Conservation (phyloP, 768 basidiomycete species). For the Xerocomellus chrysenteron region DNA sequence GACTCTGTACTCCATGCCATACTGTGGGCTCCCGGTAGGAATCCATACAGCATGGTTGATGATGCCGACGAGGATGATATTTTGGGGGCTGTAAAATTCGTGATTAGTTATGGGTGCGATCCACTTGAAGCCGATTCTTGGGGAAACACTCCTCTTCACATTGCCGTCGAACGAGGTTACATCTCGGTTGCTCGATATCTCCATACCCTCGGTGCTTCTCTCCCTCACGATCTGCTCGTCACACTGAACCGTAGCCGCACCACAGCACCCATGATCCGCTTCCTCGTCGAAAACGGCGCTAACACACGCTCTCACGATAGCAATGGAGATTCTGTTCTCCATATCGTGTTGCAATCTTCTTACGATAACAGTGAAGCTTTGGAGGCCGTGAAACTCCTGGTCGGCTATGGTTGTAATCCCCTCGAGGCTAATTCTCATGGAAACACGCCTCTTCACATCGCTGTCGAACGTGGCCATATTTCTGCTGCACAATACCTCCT, state of each 20-base stretch:
- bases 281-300: neutral
- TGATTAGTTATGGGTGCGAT: neutral
- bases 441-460: neutral
- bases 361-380: too few relatives aligned
- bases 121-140: neutral
- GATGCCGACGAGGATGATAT: too few relatives aligned
- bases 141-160: neutral
- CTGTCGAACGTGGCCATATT: neutral
- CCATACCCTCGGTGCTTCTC: neutral
- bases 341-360: too few relatives aligned
- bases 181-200: neutral
- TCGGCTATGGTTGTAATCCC: neutral
- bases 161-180: neutral
- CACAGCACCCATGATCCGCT: neutral
- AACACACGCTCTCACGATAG: too few relatives aligned
- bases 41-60: too few relatives aligned
- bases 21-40: neutral
- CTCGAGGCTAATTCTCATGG: neutral
- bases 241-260: neutral
- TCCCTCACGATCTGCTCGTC: neutral
- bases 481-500: neutral
- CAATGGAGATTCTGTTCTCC: neutral
- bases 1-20: neutral
- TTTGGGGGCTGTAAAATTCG: neutral
- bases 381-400: neutral